These are phyloP conservation scores for Trypanosoma conorhini DNA, from an alignment of 208 protist species.

Conservation along the genomic window DNA sequence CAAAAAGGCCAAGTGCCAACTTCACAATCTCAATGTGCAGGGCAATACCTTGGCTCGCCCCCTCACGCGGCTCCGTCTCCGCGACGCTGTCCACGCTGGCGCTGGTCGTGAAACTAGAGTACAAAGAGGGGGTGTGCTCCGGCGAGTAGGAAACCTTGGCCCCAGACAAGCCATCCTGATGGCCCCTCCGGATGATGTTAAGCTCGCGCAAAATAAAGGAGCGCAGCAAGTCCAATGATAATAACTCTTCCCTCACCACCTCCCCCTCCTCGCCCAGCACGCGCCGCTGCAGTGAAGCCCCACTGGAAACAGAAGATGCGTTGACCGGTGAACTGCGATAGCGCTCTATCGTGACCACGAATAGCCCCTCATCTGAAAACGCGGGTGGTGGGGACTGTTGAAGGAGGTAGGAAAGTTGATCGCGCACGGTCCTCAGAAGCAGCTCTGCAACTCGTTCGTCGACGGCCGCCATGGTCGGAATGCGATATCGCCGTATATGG, in stretches of 20 bases:
- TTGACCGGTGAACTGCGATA: neutral
- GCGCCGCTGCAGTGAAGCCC: neutral
- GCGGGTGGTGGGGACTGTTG: constrained; percentile 20
- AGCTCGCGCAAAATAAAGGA: constrained; percentile 64
- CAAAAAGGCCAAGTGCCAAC: constrained; percentile 58
- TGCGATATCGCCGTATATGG: constrained; percentile 28
- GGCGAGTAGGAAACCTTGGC: neutral
- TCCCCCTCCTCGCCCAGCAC: constrained; percentile 16
- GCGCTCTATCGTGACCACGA: constrained; percentile 20
- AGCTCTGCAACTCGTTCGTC: constrained; percentile 28
- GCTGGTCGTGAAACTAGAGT: constrained; percentile 10
- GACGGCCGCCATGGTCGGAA: constrained; percentile 4
- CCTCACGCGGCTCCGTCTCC: constrained; percentile 39
- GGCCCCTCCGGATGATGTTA: constrained; percentile 43
- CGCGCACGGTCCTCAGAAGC: constrained; percentile 30
- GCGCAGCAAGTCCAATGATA: constrained; percentile 57
- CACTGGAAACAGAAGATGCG: neutral
- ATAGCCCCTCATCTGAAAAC: constrained; percentile 1
- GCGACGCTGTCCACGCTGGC: constrained; percentile 19
- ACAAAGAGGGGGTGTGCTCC: constrained; percentile 13
- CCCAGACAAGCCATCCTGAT: constrained; percentile 14
- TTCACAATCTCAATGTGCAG: constrained; percentile 60
- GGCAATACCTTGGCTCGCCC: constrained; percentile 26
- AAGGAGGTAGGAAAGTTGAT: constrained; percentile 38
- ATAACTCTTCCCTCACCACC: constrained; percentile 31